Evolutionary conservation across 2,329 filamentous ascomycete species (phyloP).

Genomic region (Aspergillus japonicus): DNA sequence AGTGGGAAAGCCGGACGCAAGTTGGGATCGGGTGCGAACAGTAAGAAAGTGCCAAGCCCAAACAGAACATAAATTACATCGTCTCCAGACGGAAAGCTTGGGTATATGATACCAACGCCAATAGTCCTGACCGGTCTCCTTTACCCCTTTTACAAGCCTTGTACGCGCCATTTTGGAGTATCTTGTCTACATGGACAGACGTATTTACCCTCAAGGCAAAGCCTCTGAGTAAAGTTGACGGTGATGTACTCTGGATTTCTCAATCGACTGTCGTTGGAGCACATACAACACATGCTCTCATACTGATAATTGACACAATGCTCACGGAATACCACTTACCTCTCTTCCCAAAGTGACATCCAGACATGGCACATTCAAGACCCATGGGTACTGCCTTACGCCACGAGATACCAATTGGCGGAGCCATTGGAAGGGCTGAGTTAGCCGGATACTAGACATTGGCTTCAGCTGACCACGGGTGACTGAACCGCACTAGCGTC

Average conservation of each 20-base stretch:
- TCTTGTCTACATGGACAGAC: too few species aligned
- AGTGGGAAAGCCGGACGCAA: not conserved
- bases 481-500: not conserved
- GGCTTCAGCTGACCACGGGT: constrained; percentile 16
- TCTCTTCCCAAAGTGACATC: not conserved
- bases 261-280: not conserved
- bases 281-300: not conserved
- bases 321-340: not conserved
- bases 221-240: not conserved
- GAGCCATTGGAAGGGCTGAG: constrained; percentile 12
- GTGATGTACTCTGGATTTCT: not conserved
- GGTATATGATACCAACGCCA: not conserved
- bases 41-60: not conserved
- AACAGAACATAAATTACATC: not conserved
- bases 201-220: too few species aligned
- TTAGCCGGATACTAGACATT: constrained; percentile 14
- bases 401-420: constrained; percentile 18
- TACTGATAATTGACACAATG: not conserved
- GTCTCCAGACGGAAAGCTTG: not conserved
- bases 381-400: constrained; percentile 12
- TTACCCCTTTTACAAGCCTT: not conserved
- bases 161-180: not conserved
- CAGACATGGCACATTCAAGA: not conserved
- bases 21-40: constrained; percentile 9
- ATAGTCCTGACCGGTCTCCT: not conserved